phyloP scores from a whole-genome alignment of 306 rosid species.

The Astragalus glycyphyllos region DNA sequence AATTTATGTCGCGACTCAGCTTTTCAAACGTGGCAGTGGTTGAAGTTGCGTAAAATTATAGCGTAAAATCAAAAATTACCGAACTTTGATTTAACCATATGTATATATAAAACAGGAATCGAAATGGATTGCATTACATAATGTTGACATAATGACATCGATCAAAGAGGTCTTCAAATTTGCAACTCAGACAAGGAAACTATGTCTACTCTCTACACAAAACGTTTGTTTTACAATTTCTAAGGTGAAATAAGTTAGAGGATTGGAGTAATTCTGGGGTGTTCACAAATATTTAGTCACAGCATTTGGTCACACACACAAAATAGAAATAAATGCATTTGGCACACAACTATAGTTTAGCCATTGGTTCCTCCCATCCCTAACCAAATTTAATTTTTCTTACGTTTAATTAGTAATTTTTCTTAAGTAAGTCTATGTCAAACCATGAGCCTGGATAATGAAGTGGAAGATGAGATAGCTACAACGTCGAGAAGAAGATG shows the following conservation, averaged over 20 bases:
- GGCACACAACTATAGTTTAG: neutral
- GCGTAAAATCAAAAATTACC: no score
- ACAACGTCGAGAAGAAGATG: neutral
- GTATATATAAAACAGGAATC: no score
- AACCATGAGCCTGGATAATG: constrained; percentile 4
- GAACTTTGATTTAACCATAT: no score
- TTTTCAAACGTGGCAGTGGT: no score
- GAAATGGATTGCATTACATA: neutral
- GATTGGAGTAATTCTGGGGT: no score
- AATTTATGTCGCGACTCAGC: no score
- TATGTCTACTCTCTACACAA: neutral
- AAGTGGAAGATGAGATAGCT: constrained; percentile 29
- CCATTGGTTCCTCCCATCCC: constrained; percentile 20
- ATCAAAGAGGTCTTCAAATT: no score
- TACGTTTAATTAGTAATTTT: neutral
- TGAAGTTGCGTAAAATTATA: no score
- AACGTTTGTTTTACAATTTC: neutral
- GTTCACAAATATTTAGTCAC: no score
- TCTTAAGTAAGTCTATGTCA: neutral
- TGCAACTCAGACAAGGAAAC: neutral
- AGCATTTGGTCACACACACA: no score
- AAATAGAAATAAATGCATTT: no score
- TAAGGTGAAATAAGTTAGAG: neutral
- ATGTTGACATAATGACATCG: neutral
- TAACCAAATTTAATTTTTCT: neutral